phyloP scores from a whole-genome alignment of 2,329 filamentous ascomycete genomes.

The Myriosclerotinia duriaeana region DNA sequence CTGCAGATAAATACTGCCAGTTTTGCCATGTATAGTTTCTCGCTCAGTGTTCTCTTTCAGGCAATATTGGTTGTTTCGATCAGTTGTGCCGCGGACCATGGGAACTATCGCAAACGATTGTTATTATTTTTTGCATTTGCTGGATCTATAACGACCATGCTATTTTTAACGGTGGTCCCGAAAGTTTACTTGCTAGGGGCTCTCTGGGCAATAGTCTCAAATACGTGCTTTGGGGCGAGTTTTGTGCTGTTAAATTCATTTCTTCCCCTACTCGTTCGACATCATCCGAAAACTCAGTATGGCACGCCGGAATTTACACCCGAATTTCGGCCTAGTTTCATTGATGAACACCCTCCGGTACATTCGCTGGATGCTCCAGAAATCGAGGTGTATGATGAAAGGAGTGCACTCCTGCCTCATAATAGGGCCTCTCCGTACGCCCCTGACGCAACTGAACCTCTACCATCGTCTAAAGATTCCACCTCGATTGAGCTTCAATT shows the following conservation, averaged over 20 bases:
- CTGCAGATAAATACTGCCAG: conserved; percentile 90
- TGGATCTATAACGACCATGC: conserved; percentile 81
- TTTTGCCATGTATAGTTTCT: conserved; percentile 99
- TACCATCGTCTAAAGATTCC: conserved; percentile 48
- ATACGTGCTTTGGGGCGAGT: conserved; percentile 90
- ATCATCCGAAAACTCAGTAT: conserved; percentile 57
- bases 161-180: conserved; percentile 77
- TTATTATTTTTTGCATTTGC: conserved; percentile 80
- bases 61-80: conserved; percentile 92
- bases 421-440: background rate
- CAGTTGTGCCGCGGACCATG: conserved; percentile 93
- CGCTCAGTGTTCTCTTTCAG: conserved; percentile 84
- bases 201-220: conserved; percentile 82
- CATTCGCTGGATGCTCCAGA: conserved; percentile 25
- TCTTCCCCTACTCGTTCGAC: conserved; percentile 82
- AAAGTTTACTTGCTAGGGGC: conserved; percentile 77
- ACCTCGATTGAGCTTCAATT: conserved; percentile 70
- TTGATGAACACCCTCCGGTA: conserved; percentile 28
- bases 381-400: conserved; percentile 44
- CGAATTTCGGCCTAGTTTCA: conserved; percentile 31
- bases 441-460: conserved; percentile 30
- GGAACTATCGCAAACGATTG: conserved; percentile 84
- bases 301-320: conserved; percentile 33
- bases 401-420: conserved; percentile 48
- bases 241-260: conserved; percentile 97